Percentiles rank a stretch among this genome's conserved stretches.
Evolutionary conservation across 192 early-diverging fungal genomes (phyloP).

Genomic region (Glomus cerebriforme): DNA sequence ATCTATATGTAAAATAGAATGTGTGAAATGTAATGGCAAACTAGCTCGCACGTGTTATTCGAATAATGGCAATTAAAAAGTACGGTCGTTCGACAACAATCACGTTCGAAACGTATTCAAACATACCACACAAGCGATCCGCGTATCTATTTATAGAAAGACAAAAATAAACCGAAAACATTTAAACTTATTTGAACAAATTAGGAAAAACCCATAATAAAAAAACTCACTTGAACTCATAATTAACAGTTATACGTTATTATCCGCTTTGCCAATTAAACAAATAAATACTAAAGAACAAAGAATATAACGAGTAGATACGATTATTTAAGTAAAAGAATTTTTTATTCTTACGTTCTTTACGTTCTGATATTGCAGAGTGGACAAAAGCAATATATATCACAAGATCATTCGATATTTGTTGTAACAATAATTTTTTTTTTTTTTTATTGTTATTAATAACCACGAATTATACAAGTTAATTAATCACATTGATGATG

Average conservation of each 20-base stretch:
- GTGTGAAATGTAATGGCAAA: not conserved
- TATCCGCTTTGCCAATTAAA: not conserved
- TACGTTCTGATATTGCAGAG: too few species aligned
- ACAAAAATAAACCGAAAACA: not conserved
- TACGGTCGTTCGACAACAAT: not conserved
- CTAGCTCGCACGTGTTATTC: not conserved
- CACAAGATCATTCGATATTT: too few species aligned
- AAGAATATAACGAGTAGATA: too few species aligned
- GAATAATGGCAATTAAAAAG: not conserved
- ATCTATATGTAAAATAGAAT: conserved; percentile 53
- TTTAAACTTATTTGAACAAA: too few species aligned
- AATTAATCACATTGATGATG: too few species aligned
- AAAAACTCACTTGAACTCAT: not conserved
- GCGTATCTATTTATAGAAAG: conserved; percentile 35
- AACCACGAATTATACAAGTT: too few species aligned
- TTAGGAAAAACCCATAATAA: not conserved
- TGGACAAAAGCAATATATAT: too few species aligned
- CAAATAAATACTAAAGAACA: not conserved
- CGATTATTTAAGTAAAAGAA: too few species aligned
- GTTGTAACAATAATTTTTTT: too few species aligned
- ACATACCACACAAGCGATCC: conserved; percentile 54
- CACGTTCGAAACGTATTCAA: not conserved
- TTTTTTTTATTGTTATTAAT: too few species aligned
- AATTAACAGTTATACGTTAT: not conserved
- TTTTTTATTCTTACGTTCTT: too few species aligned